phyloP scores from a whole-genome alignment of 1,284 basidiomycete species.

The Marasmius tenuissimus region DNA sequence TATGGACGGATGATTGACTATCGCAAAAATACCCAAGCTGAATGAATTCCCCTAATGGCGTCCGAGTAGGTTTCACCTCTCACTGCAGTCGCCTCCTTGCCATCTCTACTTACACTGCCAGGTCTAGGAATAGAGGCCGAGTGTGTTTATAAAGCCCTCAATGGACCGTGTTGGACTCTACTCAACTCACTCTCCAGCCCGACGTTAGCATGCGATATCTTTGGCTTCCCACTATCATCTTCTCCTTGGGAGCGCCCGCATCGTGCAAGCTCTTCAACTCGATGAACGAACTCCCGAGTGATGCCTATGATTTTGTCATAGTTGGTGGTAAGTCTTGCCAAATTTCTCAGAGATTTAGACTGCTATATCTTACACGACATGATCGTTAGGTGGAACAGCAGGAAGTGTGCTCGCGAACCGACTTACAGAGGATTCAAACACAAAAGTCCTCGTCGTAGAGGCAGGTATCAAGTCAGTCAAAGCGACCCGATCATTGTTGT shows the following conservation, averaged over 20 bases:
- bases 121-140: no score
- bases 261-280: neutral
- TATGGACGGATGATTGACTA: no score
- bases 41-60: no score
- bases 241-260: neutral
- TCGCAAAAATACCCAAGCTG: no score
- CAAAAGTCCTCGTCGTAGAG: slow-evolving; percentile 10
- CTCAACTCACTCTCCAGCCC: no score
- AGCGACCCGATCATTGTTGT: neutral
- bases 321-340: slow-evolving; percentile 2
- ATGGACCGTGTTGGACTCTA: no score
- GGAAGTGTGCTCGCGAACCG: slow-evolving; percentile 11
- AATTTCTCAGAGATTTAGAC: neutral
- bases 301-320: slow-evolving; percentile 2
- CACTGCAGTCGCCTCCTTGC: no score
- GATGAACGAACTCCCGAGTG: neutral
- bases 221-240: neutral
- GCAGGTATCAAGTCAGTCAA: slow-evolving; percentile 1
- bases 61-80: no score
- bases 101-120: no score
- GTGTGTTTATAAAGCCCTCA: no score
- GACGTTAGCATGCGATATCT: no score
- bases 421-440: slow-evolving; percentile 6
- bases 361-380: neutral
- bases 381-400: slow-evolving; percentile 7